Percentiles rank a stretch among this genome's conserved stretches.
Evolutionary conservation across 2,329 filamentous ascomycete species (phyloP).

Genomic region (Leptographium radiaticola): DNA sequence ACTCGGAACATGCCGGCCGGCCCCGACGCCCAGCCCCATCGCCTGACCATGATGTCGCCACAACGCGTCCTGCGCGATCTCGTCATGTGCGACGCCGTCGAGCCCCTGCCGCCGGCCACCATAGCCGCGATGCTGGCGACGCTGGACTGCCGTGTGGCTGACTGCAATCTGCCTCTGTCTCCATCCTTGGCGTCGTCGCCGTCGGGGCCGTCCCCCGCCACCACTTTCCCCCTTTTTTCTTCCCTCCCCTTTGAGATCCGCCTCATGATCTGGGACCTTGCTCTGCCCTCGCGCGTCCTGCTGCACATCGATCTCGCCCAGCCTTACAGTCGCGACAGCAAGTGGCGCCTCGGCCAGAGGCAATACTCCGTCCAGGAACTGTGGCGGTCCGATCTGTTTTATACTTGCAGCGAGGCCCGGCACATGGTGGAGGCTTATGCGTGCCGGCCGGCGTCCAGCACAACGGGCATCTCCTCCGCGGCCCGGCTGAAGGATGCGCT

Average conservation of each 20-base stretch:
- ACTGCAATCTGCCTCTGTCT: not conserved
- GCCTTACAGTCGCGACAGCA: not conserved
- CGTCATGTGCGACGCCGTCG: conserved; percentile 6
- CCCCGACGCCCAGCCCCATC: not conserved
- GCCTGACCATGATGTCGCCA: conserved; percentile 3
- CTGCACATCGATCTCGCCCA: conserved; percentile 5
- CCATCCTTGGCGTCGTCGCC: not conserved
- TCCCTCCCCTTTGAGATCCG: conserved; percentile 10
- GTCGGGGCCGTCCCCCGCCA: not conserved
- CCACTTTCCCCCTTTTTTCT: conserved; percentile 4
- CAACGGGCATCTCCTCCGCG: not conserved
- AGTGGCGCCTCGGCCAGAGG: not conserved
- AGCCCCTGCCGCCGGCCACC: conserved; percentile 4
- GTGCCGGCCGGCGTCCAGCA: not conserved
- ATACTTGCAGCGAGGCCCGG: conserved; percentile 8
- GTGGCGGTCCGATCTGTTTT: conserved; percentile 11
- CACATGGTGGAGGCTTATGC: conserved; percentile 1
- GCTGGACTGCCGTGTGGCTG: not conserved
- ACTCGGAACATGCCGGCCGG: not conserved
- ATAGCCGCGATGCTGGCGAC: conserved; percentile 7
- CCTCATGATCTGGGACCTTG: conserved; percentile 10
- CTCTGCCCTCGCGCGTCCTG: conserved; percentile 9
- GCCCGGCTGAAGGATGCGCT: not conserved
- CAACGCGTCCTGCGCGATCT: conserved; percentile 10
- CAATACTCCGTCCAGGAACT: conserved; percentile 6